Evolutionary conservation across 2,329 filamentous ascomycete species (phyloP), one percentile per base, ranked within the genome.

Genomic region (Ophiosphaerella herpotricha): DNA sequence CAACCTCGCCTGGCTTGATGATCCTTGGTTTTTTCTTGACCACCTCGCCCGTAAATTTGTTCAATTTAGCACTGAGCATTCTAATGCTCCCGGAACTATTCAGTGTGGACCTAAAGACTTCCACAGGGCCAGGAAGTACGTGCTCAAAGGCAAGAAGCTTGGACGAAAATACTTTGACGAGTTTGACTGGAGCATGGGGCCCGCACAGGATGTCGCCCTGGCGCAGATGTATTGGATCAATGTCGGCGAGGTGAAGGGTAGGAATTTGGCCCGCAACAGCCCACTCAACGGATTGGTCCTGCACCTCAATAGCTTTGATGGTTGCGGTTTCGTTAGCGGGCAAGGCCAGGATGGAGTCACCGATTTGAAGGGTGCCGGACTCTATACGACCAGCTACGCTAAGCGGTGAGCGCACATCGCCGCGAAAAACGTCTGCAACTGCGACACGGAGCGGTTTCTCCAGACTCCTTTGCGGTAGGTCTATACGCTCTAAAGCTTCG

Each of bases 121-220:
- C 93, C 8, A 97, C 84, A 21, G 85, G 84, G 84, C 93, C 94
- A 0, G 93, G 93, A 74, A 92, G 87, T 13, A 99, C 75, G 55
- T 93, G 87, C 53, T 96, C 91, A 64, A 97, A 96, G 0, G 92
- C 91, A 48, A 97, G 81, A 9, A 94, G 85, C 73, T 96, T 96
- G 53, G 89, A 85, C 1, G 84, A 90, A 63, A 97, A 92, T 0
- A 79, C 82, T 49, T 87, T 88, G 50, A 90, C 78, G 51, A 88
- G 89, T 23, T 79, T 75, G 31, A 96, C 86, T 0, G 91, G 87
- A 1, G 82, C 75, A 1, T 80, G 79, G 0, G 85, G 80, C 40
- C 84, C 81, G 74, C 91, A 96, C n/a, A 96, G 75, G 14, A 97
- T 88, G 66, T 97, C 92, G 16, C 94, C 94, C 7, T 89, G 63